These are phyloP conservation scores for Quercus variabilis DNA, from an alignment of 306 rosid genomes.

Conservation along the genomic window DNA sequence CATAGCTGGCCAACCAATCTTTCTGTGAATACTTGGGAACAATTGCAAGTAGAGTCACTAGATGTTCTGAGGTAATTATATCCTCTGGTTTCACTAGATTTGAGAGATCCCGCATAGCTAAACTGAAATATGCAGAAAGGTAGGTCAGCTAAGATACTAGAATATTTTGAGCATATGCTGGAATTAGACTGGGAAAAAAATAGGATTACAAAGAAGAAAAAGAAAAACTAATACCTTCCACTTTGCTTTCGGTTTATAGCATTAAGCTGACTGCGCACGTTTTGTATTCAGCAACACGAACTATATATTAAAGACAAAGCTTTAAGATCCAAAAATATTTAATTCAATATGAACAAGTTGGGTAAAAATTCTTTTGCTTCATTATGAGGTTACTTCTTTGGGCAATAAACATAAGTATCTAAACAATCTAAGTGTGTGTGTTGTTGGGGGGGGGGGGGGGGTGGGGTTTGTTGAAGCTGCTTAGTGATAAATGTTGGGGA, in stretches of 20 bases:
- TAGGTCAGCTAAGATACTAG: constrained; percentile 19
- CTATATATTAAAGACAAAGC: constrained; percentile 42
- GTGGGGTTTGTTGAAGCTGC: not conserved
- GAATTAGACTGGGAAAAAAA: not conserved
- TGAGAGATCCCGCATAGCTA: constrained; percentile 95
- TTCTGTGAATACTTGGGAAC: constrained; percentile 90
- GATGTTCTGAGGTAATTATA: constrained; percentile 72
- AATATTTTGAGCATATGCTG: constrained; percentile 1
- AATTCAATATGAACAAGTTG: not conserved
- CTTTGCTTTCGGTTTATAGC: constrained; percentile 90
- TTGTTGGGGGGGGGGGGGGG: no score
- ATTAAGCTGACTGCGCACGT: constrained; percentile 80
- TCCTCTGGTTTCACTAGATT: constrained; percentile 88
- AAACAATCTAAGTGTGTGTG: not conserved
- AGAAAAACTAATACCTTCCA: constrained; percentile 56
- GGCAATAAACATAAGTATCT: not conserved
- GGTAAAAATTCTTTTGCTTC: constrained; percentile 3
- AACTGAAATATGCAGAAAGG: constrained; percentile 44
- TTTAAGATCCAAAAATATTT: constrained; percentile 8
- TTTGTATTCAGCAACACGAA: constrained; percentile 83
- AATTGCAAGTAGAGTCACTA: constrained; percentile 81
- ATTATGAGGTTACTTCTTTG: not conserved
- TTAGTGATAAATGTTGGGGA: not conserved
- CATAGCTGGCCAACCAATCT: constrained; percentile 91
- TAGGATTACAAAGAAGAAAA: not conserved